Base-by-base conservation (phyloP, 140 eudicot species). In the Senecio squalidus region DNA sequence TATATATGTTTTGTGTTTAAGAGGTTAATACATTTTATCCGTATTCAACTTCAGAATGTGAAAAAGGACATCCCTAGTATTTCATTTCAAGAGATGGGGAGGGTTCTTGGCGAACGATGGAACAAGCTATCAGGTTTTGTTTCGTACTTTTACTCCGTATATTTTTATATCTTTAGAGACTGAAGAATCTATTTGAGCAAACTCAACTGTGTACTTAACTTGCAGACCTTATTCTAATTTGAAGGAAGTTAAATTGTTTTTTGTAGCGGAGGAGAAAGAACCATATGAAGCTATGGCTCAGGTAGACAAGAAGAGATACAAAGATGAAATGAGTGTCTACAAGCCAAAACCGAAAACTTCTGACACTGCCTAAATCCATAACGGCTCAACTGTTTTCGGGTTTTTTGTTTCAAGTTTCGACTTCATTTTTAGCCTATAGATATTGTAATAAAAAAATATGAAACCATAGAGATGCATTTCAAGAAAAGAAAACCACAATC, bases 81-180 rank as follows among this genome's bases (percentile, higher is more conserved):
- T 54, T 18, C 85, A 22, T 87, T 88, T 69, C 68, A 77, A 23
- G 99, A 92, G 24, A 76, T 84, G 16, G 92, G 84, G 47, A 84
- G 75, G 75, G 93, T 79, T 62, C 93, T 92, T 44, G 99, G 96
- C 6, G 99, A 92, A 50, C 80, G 85, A 73, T 92, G 99, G 99
- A 87, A 77, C 62, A 87, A 80, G 65, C 47, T 92, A 82, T 63
- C 96, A 92, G 94, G 98, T 91, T 64, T 52, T 45, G 17, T 27
- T 52, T 16, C 39, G 7, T 10, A 8, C 36, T 14, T 51, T n/a
- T 26, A 25, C 25, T 34, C 11, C 41, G 11, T 7, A 34, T 34
- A 34, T n/a, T n/a, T n/a, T n/a, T 34, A 34, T 9, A 34, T 14
- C 11, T 34, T 1, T 34, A 7, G 11, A 34, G 41, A 34, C n/a